Conservation (phyloP, 805 yeast species). For the Ogataea naganishii region DNA sequence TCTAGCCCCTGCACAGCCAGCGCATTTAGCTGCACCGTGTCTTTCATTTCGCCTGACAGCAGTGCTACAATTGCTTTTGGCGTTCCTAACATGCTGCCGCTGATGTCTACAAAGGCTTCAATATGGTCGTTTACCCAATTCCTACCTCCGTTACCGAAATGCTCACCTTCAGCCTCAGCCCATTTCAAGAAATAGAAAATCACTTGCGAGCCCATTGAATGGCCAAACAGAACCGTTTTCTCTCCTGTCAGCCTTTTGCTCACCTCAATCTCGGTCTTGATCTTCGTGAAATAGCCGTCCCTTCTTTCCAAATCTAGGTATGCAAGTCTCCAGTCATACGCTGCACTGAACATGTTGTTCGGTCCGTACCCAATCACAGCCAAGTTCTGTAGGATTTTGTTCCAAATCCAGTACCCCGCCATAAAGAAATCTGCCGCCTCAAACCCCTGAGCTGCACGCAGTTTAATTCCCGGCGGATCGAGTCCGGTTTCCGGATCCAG, state of each 20-base stretch:
- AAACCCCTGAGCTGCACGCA: constrained; percentile 92
- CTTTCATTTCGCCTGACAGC: constrained; percentile 97
- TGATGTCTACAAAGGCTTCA: constrained; percentile 74
- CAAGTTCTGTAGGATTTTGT: constrained; percentile 85
- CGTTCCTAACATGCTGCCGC: constrained; percentile 88
- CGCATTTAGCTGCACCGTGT: constrained; percentile 88
- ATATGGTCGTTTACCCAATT: constrained; percentile 82
- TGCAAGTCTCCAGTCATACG: constrained; percentile 94
- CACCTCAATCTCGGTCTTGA: constrained; percentile 67
- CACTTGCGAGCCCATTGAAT: constrained; percentile 95
- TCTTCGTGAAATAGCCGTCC: constrained; percentile 74
- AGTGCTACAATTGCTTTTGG: constrained; percentile 91
- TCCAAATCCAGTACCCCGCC: constrained; percentile 99
- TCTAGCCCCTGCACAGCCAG: constrained; percentile 92
- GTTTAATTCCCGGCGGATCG: constrained; percentile 75
- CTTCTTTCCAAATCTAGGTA: constrained; percentile 82
- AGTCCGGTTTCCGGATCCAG: constrained; percentile 86
- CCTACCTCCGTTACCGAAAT: constrained; percentile 86
- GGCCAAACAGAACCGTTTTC: constrained; percentile 75
- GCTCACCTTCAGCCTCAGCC: constrained; percentile 83
- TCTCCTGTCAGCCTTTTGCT: constrained; percentile 42
- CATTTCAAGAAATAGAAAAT: constrained; percentile 86
- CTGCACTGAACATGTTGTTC: constrained; percentile 80
- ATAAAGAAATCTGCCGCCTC: constrained; percentile 95
- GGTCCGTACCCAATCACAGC: constrained; percentile 94